Evolutionary conservation across 805 yeast genomes (phyloP), one percentile per base, ranked within the genome.

Genomic region (Soucietia sequanensis): DNA sequence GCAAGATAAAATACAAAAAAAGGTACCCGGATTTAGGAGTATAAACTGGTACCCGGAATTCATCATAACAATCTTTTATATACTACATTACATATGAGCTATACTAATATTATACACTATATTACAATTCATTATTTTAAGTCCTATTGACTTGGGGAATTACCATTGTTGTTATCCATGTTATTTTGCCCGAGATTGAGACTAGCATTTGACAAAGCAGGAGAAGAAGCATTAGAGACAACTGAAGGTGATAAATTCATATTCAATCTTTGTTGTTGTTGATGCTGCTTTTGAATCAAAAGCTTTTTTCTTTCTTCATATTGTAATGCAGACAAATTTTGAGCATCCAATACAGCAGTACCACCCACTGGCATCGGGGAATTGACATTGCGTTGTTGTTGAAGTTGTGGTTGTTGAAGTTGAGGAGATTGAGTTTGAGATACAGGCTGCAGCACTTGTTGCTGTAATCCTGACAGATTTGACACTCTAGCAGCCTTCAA

Each of bases 271-370:
- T 18, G 18, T 29, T 46, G 51, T 23, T 49, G 53, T 33, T 54
- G 56, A 34, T 58, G 62, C 15, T 59, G 58, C 34, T 54, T 56
- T 30, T 61, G 63, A 31, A 63, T 53, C 42, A 63, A 47, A 23
- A 60, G 42, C 37, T 61, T 55, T 50, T 63, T 63, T 15, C 67
- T 45, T 39, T 63, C 66, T 34, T 63, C 70, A 31, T 62, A 61
- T 32, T 63, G 67, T 32, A 57, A 37, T 34, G 56, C 59, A 11
- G 59, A 45, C 31, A 59, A 36, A 14, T 53, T 48, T 25, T 47
- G 53, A 21, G 52, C 37, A 14, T 57, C 64, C 14, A 30, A 13
- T 46, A 46, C 23, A 31, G 41, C 5, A 34, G 27, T 10, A 20
- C 33, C 16, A 35, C 29, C 33, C n/a, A n/a, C n/a, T n/a, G n/a